Evolutionary conservation across 495 filamentous ascomycete species (phyloP).

Genomic region (Daldinia caldariorum): DNA sequence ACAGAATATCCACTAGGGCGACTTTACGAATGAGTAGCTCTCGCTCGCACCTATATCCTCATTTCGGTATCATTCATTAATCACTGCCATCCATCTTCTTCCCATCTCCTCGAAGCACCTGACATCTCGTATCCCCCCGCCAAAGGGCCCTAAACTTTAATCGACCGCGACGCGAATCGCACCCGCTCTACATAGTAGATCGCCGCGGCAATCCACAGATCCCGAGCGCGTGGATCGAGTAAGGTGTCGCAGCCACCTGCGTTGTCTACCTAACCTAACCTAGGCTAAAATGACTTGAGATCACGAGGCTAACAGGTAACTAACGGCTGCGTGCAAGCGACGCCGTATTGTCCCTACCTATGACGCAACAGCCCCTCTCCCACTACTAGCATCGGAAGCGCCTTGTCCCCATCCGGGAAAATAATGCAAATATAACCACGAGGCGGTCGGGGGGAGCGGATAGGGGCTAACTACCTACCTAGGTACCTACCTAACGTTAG

Average conservation of each 20-base stretch:
- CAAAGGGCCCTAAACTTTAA: background rate
- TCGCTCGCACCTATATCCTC: background rate
- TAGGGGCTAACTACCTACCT: conserved; percentile 1
- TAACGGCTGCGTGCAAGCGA: background rate
- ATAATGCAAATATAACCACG: no score
- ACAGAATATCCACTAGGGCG: background rate
- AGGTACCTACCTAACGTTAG: no score
- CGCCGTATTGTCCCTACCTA: background rate
- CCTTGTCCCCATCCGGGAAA: background rate
- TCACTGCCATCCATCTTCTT: background rate
- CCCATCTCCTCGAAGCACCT: background rate
- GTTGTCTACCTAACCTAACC: no score
- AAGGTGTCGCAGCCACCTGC: conserved; percentile 7
- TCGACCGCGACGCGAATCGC: background rate
- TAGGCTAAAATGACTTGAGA: background rate
- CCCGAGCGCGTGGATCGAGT: conserved; percentile 1
- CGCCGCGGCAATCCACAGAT: conserved; percentile 1
- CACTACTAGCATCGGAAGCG: background rate
- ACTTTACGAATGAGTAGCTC: background rate
- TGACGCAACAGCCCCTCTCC: background rate
- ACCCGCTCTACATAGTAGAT: background rate
- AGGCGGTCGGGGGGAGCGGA: background rate
- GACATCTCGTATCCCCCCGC: background rate
- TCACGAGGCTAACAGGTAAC: background rate
- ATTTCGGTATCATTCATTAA: background rate